phyloP scores from a whole-genome alignment of 73 alveolate genomes.

The Paramecium octaurelia region DNA sequence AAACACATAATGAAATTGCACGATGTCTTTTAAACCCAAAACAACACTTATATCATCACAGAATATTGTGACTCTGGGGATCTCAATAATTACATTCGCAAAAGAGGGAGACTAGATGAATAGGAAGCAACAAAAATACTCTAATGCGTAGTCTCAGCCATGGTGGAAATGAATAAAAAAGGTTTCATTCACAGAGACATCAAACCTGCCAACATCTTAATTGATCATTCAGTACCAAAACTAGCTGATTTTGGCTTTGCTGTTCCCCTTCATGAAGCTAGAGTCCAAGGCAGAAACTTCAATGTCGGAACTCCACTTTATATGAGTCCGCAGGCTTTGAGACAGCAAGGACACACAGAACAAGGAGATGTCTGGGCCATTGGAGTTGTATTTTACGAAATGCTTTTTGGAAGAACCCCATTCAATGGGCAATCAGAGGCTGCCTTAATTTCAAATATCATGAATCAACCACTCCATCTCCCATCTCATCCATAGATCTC shows the following conservation, averaged over 20 bases:
- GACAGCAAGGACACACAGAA: conserved; percentile 77
- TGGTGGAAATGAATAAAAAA: conserved; percentile 38
- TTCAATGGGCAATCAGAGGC: conserved; percentile 68
- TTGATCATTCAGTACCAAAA: conserved; percentile 45
- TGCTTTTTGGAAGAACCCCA: conserved; percentile 84
- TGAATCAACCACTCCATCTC: background rate
- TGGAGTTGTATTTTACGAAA: conserved; percentile 86
- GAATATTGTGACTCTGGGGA: conserved; percentile 65
- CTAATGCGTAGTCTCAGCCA: conserved; percentile 4
- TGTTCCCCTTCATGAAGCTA: conserved; percentile 32
- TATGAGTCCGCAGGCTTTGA: conserved; percentile 79
- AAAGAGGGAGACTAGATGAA: conserved; percentile 49
- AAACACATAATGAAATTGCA: conserved; percentile 18
- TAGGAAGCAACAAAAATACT: conserved; percentile 42
- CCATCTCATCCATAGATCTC: conserved; percentile 56
- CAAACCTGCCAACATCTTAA: conserved; percentile 54
- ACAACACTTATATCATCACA: conserved; percentile 56
- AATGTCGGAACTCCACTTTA: conserved; percentile 88
- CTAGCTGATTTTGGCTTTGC: conserved; percentile 64
- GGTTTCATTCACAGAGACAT: conserved; percentile 58
- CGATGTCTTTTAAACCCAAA: conserved; percentile 53
- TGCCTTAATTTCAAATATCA: background rate
- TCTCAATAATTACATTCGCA: conserved; percentile 19
- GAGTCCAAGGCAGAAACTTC: conserved; percentile 44
- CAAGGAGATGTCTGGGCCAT: conserved; percentile 85